Evolutionary conservation across 1,139 yeast species (phyloP), one percentile per base, ranked within the genome.

Genomic region (Candida sanyaensis): DNA sequence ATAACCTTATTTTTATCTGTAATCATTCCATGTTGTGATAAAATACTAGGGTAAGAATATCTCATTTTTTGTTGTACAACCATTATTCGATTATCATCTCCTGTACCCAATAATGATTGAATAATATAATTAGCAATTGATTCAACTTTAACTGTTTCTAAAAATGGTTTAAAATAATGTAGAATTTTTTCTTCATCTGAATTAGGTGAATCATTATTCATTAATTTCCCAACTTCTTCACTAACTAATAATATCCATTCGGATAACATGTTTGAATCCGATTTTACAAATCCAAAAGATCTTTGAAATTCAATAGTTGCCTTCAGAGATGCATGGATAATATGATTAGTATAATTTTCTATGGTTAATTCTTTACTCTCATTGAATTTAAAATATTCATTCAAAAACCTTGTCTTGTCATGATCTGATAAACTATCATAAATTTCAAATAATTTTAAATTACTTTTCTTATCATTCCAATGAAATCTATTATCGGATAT

Each of bases 371-470:
- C 71, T 48, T 66, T 69, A 7, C 39, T 39, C 30, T 42, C 47
- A 51, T 64, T 69, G 52, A 59, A 64, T 5, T 49, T 39, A 13
- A 55, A 50, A 50, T 73, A 73, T 4, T 59, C 51, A 1, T 52
- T 37, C 62, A 67, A 52, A 48, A 73, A 71, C 1, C 24, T 7
- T 1, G 38, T 27, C 24, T 48, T 39, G 34, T 50, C 55, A 1
- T 37, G 6, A 0, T 32, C 37, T 0, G 47, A 36, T 12, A 54
- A 26, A 1, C n/a, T 31, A 10, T 52, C 55, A 37, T 50, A 50
- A 33, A n/a, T 47, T 12, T 47, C 39, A 37, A 37, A 50, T 5
- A 48, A 7, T 11, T 38, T 39, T 8, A 31, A 39, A 12, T 40
- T 29, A 21, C 47, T 46, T 17, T 33, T 41, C 27, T 34, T 32